Evolutionary conservation across 495 filamentous ascomycete genomes (phyloP).

Genomic region (Chaetomium fimeti): DNA sequence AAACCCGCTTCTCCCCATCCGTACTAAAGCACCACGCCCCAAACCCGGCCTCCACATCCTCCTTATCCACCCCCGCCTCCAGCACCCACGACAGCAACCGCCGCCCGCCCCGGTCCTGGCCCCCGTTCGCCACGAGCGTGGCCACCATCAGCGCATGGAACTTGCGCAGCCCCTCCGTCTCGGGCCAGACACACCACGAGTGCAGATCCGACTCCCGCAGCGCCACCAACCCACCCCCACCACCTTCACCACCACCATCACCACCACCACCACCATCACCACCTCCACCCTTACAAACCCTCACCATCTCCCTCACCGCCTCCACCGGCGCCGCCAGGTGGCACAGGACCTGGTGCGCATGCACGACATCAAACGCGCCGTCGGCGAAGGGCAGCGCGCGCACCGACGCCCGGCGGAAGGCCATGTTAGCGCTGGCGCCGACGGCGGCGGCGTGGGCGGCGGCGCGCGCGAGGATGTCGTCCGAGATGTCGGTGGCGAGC

Average conservation of each 20-base stretch:
- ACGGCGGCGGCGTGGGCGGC: conserved; percentile 25
- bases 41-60: conserved; percentile 38
- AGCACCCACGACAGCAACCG: conserved; percentile 46
- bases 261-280: conserved; percentile 35
- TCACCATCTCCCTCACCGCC: conserved; percentile 45
- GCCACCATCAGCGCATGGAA: conserved; percentile 37
- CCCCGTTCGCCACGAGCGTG: conserved; percentile 34
- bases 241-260: conserved; percentile 48
- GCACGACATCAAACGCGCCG: conserved; percentile 44
- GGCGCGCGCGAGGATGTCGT: conserved; percentile 39
- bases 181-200: conserved; percentile 41
- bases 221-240: conserved; percentile 43
- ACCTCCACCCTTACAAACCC: conserved; percentile 42
- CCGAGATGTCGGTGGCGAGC: conserved; percentile 44
- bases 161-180: conserved; percentile 34
- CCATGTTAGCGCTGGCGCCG: conserved; percentile 34
- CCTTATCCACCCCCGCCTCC: conserved; percentile 40
- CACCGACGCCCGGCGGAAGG: conserved; percentile 40
- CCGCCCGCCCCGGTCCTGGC: conserved; percentile 36
- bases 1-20: conserved; percentile 39
- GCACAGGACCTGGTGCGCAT: conserved; percentile 42
- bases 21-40: conserved; percentile 42
- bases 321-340: conserved; percentile 41
- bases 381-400: conserved; percentile 45
- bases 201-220: conserved; percentile 44